Evolutionary conservation across 1,284 basidiomycete species (phyloP).

Genomic region (Wallemia mellicola): DNA sequence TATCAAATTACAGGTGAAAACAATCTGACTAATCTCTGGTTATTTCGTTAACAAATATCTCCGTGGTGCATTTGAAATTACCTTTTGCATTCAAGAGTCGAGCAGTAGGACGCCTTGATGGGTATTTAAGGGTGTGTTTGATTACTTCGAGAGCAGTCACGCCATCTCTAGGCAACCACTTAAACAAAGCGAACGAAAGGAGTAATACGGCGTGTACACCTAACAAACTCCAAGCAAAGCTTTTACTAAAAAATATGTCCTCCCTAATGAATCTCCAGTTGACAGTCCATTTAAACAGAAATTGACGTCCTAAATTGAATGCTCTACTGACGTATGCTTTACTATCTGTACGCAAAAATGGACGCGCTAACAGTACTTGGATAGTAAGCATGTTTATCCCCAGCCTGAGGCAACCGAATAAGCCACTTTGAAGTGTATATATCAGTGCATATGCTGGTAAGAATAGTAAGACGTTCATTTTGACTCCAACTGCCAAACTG

Average conservation of each 20-base stretch:
- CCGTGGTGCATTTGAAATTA: not conserved
- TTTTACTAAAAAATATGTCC: constrained; percentile 32
- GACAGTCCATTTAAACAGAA: constrained; percentile 90
- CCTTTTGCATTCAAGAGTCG: not conserved
- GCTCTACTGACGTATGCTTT: constrained; percentile 39
- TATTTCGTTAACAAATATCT: not conserved
- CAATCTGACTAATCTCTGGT: constrained; percentile 43
- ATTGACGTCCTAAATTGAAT: constrained; percentile 65
- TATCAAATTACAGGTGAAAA: constrained; percentile 74
- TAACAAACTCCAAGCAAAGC: constrained; percentile 34
- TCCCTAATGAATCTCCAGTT: constrained; percentile 79
- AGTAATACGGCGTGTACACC: constrained; percentile 32
- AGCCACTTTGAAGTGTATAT: constrained; percentile 39
- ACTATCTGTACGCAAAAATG: constrained; percentile 36
- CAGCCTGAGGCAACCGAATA: constrained; percentile 26
- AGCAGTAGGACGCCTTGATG: not conserved
- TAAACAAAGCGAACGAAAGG: constrained; percentile 33
- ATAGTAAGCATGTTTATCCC: constrained; percentile 22
- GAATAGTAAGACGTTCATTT: constrained; percentile 90
- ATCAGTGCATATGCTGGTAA: constrained; percentile 59
- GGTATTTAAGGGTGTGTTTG: not conserved
- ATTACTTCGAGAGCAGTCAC: constrained; percentile 8
- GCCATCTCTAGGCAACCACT: constrained; percentile 23
- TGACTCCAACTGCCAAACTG: constrained; percentile 64
- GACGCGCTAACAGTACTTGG: constrained; percentile 34